Percentiles rank a stretch among this genome's conserved stretches.
These are phyloP conservation scores for Trichoderma sp. DNA, from an alignment of 2,329 filamentous ascomycete species.

Conservation along the genomic window DNA sequence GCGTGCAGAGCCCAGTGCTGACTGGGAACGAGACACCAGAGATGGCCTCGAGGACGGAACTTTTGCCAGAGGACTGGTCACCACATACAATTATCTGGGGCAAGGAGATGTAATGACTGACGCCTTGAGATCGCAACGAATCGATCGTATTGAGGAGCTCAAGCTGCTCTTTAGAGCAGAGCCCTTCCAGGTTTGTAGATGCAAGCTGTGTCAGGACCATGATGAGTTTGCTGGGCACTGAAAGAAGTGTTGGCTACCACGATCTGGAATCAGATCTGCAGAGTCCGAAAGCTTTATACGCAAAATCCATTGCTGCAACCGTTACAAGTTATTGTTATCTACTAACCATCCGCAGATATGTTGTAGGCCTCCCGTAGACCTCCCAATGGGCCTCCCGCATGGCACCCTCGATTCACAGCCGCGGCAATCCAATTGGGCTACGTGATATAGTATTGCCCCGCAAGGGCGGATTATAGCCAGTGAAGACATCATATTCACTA, in stretches of 20 bases:
- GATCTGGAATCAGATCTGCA: background rate
- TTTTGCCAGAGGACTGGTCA: conserved; percentile 56
- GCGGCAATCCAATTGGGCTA: background rate
- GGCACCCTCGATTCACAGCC: background rate
- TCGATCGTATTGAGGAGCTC: conserved; percentile 38
- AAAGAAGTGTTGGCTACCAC: background rate
- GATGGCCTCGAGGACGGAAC: conserved; percentile 56
- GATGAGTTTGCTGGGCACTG: background rate
- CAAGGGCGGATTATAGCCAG: background rate
- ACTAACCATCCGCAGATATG: background rate
- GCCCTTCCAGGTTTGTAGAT: conserved; percentile 11
- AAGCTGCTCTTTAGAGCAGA: conserved; percentile 21
- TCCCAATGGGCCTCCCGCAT: background rate
- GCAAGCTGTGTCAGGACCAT: conserved; percentile 14
- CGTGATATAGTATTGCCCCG: background rate
- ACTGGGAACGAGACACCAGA: conserved; percentile 53
- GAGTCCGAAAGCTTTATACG: background rate
- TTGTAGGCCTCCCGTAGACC: background rate
- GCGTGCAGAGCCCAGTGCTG: conserved; percentile 52
- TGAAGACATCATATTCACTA: background rate
- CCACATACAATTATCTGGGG: conserved; percentile 55
- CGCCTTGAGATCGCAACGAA: conserved; percentile 35
- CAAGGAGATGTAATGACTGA: conserved; percentile 38
- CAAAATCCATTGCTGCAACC: background rate
- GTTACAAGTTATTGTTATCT: background rate